Evolutionary conservation across 2,329 filamentous ascomycete genomes (phyloP), one percentile per base, ranked within the genome.

Genomic region (Fusarium multiceps): DNA sequence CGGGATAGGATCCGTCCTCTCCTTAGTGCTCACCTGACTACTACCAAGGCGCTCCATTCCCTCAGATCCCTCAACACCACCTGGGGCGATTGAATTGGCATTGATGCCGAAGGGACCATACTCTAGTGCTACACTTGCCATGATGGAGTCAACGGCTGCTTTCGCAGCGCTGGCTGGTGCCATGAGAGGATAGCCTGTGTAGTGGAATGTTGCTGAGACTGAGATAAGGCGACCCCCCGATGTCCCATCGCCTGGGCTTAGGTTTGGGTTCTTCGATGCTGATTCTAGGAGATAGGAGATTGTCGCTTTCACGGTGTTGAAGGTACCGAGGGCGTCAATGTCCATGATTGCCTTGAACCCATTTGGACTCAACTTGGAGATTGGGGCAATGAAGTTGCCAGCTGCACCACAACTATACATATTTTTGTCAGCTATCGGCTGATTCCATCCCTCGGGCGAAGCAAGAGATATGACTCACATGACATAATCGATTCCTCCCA

Each of bases 301-400:
- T 2, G 93, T 96, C 7, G 95, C 93, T 82, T 98, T 98, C 76
- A 97, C 86, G 4, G 94, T 97, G 83, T 98, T 97, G 83, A 92
- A 99, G 16, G 93, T 97, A 28, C 96, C 96, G 37, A 98, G 81
- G 4, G 97, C 91, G 78, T 98, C 96, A 76, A 99, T 99, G 66
- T 98, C 96, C 75, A 98, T 95, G 71, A 99, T 95, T 0, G 92
- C 86, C 80, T 94, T 97, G 89, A 99, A 97, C 6, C 93, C 96
- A 78, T 98, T 98, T 61, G 92, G 82, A 42, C 89, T 93, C 53
- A 98, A 87, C 66, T 91, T 90, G 40, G 91, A 87, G 63, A 98
- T 91, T 7, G 95, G 92, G 1, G 93, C 92, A 25, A 99, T 86
- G 80, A 98, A 99, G 81, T 99, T 99, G 63, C 96, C 96, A 20